Evolutionary conservation across 495 filamentous ascomycete species (phyloP), one percentile per base, ranked within the genome.

Genomic region (Neurospora terricola): DNA sequence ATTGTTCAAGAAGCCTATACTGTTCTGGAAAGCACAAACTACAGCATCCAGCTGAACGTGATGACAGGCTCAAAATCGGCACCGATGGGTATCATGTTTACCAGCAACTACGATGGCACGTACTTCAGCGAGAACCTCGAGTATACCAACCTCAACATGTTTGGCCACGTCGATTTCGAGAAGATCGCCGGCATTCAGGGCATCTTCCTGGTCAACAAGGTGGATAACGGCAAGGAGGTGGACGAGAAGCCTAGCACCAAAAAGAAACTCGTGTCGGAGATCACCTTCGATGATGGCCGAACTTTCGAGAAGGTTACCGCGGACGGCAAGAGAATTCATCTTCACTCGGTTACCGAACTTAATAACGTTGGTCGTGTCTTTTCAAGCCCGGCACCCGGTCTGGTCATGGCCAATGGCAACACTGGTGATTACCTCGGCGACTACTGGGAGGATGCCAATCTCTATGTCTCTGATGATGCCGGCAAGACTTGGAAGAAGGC

Each of bases 31-130:
- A 94, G 93, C 74, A 98, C 96, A 21, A 93, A 97, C 75, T 97
- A 98, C 84, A 97, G 94, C 83, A 93, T 99, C 73, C 94, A 98
- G 80, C 90, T 99, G 48, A 94, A 98, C 84, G 94, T 98, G 74
- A 88, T 93, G 85, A 92, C 90, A 1, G 88, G 88, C 12, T 78
- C 78, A 6, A 82, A 85, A 38, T 84, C 83, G 3, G 88, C 84
- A 42, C 90, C 91, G 6, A 93, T 97, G 88, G 96, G 96, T 30
- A 88, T 91, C 3, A 85, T 98, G 23, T 93, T 96, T 76, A 95
- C 92, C 10, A 98, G 95, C 78, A 98, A 98, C 76, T 97, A 93
- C 23, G 96, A 98, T 77, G 96, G 96, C 59, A 97, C 94, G 3
- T 97, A 96, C 79, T 99, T 98, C 80, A 94, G 89, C 0, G 88